Evolutionary conservation across 1,284 basidiomycete species (phyloP).

Genomic region (Volvariella surrecta): DNA sequence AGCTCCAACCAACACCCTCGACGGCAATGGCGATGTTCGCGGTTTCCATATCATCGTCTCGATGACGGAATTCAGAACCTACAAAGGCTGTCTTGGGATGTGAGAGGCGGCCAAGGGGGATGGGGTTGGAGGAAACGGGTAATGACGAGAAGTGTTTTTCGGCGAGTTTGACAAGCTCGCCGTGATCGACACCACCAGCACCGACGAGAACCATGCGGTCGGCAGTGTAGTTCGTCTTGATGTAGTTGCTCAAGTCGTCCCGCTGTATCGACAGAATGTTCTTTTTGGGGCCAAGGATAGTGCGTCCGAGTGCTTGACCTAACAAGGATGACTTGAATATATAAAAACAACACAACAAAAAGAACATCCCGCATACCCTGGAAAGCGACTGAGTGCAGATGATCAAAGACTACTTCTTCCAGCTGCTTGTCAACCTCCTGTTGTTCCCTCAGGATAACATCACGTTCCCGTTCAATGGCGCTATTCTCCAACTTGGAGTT

Average conservation of each 20-base stretch:
- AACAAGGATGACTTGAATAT: conserved; percentile 7
- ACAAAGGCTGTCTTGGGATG: conserved; percentile 79
- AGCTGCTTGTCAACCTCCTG: conserved; percentile 99
- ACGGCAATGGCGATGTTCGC: conserved; percentile 96
- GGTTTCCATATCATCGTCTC: conserved; percentile 87
- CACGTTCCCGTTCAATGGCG: conserved; percentile 94
- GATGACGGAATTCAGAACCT: conserved; percentile 93
- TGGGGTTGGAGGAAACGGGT: conserved; percentile 82
- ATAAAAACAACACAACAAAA: conserved; percentile 6
- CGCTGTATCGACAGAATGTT: conserved; percentile 97
- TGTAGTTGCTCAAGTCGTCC: conserved; percentile 86
- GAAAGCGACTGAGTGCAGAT: conserved; percentile 95
- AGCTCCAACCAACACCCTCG: conserved; percentile 97
- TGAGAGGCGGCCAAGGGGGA: conserved; percentile 76
- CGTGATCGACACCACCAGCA: conserved; percentile 91
- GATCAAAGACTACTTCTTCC: conserved; percentile 99
- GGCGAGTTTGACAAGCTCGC: conserved; percentile 89
- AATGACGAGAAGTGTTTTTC: conserved; percentile 90
- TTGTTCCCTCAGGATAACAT: conserved; percentile 96
- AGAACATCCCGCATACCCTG: conserved; percentile 49
- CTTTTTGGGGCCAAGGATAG: conserved; percentile 94
- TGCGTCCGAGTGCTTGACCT: conserved; percentile 93
- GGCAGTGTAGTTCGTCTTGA: conserved; percentile 96
- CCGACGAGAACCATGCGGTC: conserved; percentile 99
- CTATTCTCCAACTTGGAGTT: conserved; percentile 89